Evolutionary conservation across 257 asterid genomes (phyloP).

Genomic region (Rehmannia glutinosa): DNA sequence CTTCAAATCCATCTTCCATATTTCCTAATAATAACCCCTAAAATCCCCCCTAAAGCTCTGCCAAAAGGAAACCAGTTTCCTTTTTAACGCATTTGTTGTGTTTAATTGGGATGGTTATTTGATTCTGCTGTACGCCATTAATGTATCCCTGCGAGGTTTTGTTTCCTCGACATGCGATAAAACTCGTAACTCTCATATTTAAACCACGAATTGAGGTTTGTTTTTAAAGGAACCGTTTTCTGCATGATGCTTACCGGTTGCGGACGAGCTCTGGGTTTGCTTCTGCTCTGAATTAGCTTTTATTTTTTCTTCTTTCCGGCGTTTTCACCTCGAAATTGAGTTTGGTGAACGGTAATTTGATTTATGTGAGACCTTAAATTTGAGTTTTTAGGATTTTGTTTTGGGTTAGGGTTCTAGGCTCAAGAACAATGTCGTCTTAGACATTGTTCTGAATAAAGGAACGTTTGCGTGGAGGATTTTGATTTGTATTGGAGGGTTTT

Average conservation of each 20-base stretch:
- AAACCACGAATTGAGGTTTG: not conserved
- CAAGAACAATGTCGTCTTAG: slow-evolving; percentile 35
- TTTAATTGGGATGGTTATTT: not conserved
- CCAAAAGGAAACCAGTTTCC: not conserved
- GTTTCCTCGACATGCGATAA: not conserved
- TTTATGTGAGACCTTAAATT: not conserved
- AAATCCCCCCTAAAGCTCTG: slow-evolving; percentile 15
- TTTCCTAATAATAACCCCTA: slow-evolving; percentile 17
- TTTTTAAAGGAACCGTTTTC: not conserved
- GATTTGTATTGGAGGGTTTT: slow-evolving; percentile 18
- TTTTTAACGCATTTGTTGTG: not conserved
- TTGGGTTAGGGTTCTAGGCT: slow-evolving; percentile 39
- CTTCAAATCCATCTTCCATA: not conserved
- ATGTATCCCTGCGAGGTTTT: slow-evolving; percentile 10
- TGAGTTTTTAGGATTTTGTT: slow-evolving; percentile 2
- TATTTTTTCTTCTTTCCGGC: not conserved
- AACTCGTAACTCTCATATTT: not conserved
- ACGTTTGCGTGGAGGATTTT: not conserved
- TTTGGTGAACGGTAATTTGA: not conserved
- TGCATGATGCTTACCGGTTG: not conserved
- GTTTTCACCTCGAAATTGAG: slow-evolving; percentile 4
- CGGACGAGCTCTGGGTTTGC: not conserved
- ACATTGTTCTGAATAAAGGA: slow-evolving; percentile 23
- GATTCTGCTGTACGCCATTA: not conserved
- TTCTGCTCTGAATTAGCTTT: not conserved